A percentile compares a stretch with the other conserved stretches of the same genome.
Conservation (phyloP, 768 basidiomycete genomes). For the Podaxis sp. region DNA sequence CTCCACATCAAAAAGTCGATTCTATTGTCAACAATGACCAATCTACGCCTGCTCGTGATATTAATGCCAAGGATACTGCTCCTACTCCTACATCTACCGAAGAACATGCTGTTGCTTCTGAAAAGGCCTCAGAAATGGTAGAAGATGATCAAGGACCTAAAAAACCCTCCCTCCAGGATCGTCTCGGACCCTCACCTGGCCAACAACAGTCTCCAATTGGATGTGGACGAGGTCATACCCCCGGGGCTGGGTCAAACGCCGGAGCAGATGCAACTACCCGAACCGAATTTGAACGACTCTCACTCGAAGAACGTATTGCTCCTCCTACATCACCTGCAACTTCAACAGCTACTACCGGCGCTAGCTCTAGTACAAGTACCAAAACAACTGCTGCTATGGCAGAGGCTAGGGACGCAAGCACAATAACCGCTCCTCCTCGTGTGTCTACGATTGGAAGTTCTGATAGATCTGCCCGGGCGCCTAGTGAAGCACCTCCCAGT, state of each 20-base stretch:
- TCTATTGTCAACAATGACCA: not conserved
- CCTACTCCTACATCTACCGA: not conserved
- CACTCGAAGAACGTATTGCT: slow-evolving; percentile 8
- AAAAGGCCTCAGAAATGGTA: not conserved
- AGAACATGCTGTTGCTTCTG: not conserved
- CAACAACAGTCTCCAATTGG: not conserved
- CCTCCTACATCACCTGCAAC: slow-evolving; percentile 1
- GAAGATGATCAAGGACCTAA: slow-evolving; percentile 1
- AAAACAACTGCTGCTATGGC: not conserved
- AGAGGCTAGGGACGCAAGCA: not conserved
- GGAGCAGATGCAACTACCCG: not conserved
- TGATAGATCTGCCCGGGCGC: not conserved
- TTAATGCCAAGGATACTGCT: slow-evolving; percentile 1
- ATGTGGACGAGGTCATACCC: not conserved
- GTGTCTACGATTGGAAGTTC: not conserved
- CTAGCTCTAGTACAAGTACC: not conserved
- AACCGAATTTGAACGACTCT: slow-evolving; percentile 4
- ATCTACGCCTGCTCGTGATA: not conserved
- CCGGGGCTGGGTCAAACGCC: not conserved
- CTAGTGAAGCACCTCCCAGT: slow-evolving; percentile 1
- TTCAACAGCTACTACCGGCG: not conserved
- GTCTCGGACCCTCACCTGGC: slow-evolving; percentile 5
- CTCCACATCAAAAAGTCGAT: not conserved
- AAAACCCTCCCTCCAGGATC: slow-evolving; percentile 10
- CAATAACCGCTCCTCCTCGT: not conserved